These are phyloP conservation scores for Ophiocordyceps sinensis DNA, from an alignment of 2,329 filamentous ascomycete species.

Conservation along the genomic window DNA sequence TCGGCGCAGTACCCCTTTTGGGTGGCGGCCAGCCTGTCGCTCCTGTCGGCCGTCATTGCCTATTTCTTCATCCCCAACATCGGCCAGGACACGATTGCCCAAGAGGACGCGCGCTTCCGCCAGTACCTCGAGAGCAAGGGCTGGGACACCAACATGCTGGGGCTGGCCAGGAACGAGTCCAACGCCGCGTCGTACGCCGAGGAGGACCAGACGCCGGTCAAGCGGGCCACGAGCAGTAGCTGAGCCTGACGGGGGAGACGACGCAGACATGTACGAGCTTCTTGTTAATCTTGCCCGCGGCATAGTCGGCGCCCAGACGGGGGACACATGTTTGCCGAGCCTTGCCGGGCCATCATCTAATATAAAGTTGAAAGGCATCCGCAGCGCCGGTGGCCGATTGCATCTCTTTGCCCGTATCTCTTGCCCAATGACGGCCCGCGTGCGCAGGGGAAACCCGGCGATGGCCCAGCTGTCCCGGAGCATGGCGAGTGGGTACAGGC, in stretches of 20 bases:
- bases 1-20: constrained; percentile 80
- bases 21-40: constrained; percentile 62
- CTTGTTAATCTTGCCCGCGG: too few relatives aligned
- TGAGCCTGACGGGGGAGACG: background rate
- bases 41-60: constrained; percentile 49
- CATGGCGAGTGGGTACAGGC: too few relatives aligned
- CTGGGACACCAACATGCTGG: constrained; percentile 53
- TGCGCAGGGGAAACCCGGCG: too few relatives aligned
- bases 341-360: too few relatives aligned
- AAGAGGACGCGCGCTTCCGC: constrained; percentile 65
- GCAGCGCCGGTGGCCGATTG: too few relatives aligned
- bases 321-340: too few relatives aligned
- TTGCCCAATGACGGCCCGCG: too few relatives aligned
- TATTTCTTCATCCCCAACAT: constrained; percentile 61
- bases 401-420: too few relatives aligned
- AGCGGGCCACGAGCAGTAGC: background rate
- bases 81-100: constrained; percentile 69
- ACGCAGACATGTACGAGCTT: background rate
- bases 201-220: background rate
- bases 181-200: background rate
- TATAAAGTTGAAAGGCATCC: too few relatives aligned
- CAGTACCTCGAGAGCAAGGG: constrained; percentile 58
- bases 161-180: constrained; percentile 9
- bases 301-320: too few relatives aligned
- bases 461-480: too few relatives aligned